Conservation (phyloP, 352 stramenopile species). For the Pythium phragmiticola region DNA sequence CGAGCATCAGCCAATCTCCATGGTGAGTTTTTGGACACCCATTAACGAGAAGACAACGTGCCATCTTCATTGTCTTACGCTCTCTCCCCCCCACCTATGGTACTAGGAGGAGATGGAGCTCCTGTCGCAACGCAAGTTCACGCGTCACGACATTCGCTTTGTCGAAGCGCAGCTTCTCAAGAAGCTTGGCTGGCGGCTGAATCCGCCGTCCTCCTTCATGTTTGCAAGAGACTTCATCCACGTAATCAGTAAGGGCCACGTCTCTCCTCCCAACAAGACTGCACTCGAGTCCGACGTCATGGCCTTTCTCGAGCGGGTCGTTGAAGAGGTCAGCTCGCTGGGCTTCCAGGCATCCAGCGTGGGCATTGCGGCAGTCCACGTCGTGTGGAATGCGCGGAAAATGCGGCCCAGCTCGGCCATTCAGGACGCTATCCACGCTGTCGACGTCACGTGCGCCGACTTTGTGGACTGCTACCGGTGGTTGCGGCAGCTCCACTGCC, state of each 20-base stretch:
- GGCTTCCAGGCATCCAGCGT: conserved; percentile 38
- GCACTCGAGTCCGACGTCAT: conserved; percentile 30
- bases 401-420: conserved; percentile 30
- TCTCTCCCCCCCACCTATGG: neutral
- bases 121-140: conserved; percentile 47
- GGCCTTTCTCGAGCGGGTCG: conserved; percentile 31
- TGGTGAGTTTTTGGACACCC: conserved; percentile 24
- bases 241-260: conserved; percentile 18
- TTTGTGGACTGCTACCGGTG: conserved; percentile 39
- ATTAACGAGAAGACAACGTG: too few relatives aligned
- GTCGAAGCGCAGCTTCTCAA: conserved; percentile 39
- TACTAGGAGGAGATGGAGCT: conserved; percentile 50
- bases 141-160: conserved; percentile 34
- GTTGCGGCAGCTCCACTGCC: conserved; percentile 30
- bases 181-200: conserved; percentile 37
- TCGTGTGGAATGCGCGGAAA: conserved; percentile 35
- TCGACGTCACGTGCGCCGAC: conserved; percentile 26
- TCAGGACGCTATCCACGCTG: conserved; percentile 32
- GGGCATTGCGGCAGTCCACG: conserved; percentile 38
- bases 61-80: conserved; percentile 9
- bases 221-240: conserved; percentile 45
- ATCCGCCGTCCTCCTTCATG: conserved; percentile 37
- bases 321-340: conserved; percentile 31
- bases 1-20: conserved; percentile 47
- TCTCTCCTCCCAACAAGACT: conserved; percentile 11